These are phyloP conservation scores for Podospora pseudoanserina DNA, from an alignment of 495 filamentous ascomycete genomes.

Conservation along the genomic window DNA sequence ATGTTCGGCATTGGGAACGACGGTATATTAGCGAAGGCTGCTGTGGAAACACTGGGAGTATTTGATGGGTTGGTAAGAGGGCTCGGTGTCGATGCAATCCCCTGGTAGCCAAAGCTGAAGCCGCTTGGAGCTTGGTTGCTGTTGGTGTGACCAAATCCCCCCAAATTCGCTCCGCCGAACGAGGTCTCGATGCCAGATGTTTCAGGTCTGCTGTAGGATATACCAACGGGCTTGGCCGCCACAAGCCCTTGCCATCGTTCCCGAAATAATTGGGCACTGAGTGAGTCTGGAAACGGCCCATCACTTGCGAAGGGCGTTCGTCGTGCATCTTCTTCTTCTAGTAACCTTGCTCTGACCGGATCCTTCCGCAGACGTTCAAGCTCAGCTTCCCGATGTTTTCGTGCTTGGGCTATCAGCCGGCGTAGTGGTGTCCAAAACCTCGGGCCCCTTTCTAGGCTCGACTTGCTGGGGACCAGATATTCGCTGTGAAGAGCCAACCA, in stretches of 20 bases:
- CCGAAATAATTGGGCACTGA: conserved; percentile 27
- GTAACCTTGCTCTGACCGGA: conserved; percentile 29
- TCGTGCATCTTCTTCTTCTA: conserved; percentile 31
- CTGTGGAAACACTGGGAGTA: not conserved
- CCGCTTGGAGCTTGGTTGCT: not conserved
- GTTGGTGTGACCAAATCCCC: not conserved
- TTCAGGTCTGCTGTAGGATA: not conserved
- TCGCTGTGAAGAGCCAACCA: conserved; percentile 69
- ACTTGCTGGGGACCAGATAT: conserved; percentile 49
- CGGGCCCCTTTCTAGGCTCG: conserved; percentile 46
- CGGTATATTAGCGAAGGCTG: not conserved
- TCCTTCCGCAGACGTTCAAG: conserved; percentile 31
- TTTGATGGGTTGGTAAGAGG: not conserved
- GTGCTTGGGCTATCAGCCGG: conserved; percentile 63
- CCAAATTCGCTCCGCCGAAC: not conserved
- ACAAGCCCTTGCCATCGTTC: conserved; percentile 30
- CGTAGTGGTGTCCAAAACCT: conserved; percentile 65
- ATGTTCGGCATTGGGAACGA: not conserved
- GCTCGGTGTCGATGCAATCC: not conserved
- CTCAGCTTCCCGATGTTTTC: conserved; percentile 44
- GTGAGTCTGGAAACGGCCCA: conserved; percentile 31
- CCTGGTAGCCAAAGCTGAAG: not conserved
- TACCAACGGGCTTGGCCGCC: not conserved
- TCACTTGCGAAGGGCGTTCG: conserved; percentile 27
- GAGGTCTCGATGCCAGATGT: not conserved